Conservation (phyloP, 306 rosid genomes). For the Delonix regia region DNA sequence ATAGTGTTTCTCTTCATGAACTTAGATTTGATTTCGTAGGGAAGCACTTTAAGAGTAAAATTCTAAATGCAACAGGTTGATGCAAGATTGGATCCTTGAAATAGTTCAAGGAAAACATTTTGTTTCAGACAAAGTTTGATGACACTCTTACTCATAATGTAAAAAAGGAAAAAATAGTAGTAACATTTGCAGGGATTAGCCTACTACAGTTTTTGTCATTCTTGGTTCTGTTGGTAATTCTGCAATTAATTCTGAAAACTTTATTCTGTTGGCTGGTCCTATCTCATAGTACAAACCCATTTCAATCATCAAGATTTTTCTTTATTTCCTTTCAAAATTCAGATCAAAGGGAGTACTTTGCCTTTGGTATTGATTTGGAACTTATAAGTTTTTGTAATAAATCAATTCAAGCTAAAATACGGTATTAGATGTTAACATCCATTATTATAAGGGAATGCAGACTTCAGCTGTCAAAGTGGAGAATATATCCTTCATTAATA, state of each 20-base stretch:
- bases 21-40: not conserved
- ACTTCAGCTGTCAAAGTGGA: constrained; percentile 60
- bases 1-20: not conserved
- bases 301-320: not conserved
- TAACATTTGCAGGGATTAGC: not conserved
- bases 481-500: constrained; percentile 54
- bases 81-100: no score
- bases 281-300: not conserved
- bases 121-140: no score
- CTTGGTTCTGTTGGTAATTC: not conserved
- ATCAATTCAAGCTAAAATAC: not conserved
- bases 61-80: not conserved
- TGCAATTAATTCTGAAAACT: not conserved
- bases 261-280: not conserved
- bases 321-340: not conserved
- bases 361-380: not conserved
- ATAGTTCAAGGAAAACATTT: no score
- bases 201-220: not conserved
- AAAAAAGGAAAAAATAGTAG: no score
- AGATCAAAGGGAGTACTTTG: not conserved
- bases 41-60: not conserved
- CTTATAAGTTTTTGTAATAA: not conserved
- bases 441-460: constrained; percentile 41
- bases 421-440: constrained; percentile 4
- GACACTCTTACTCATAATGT: no score